A percentile compares a stretch with the other conserved stretches of the same genome.
Conservation (phyloP, 352 stramenopile species). For the Globisporangium rhizosaccharum region DNA sequence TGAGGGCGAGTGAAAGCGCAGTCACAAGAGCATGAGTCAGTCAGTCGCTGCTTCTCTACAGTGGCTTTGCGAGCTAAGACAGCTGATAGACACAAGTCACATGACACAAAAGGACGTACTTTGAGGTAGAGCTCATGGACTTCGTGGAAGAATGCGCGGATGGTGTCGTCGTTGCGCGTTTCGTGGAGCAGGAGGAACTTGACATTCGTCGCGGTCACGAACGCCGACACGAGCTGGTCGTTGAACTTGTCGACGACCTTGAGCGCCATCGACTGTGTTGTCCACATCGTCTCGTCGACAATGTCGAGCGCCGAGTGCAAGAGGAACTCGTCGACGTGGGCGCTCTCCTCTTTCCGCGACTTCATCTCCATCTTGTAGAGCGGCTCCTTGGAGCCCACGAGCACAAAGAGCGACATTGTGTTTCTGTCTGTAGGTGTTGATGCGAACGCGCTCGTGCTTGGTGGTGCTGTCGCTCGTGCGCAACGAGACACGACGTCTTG, state of each 20-base stretch:
- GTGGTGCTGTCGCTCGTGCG: not conserved
- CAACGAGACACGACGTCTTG: too few relatives aligned
- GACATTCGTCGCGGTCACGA: constrained; percentile 93
- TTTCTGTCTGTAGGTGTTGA: not conserved
- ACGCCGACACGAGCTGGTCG: constrained; percentile 95
- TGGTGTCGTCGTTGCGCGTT: constrained; percentile 91
- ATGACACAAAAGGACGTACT: constrained; percentile 31
- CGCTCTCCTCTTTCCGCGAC: constrained; percentile 71
- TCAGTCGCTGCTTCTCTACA: not conserved
- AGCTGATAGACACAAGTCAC: constrained; percentile 3
- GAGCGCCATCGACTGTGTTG: constrained; percentile 90
- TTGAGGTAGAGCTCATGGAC: constrained; percentile 98
- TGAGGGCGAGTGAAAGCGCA: not conserved
- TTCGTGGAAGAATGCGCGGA: constrained; percentile 96
- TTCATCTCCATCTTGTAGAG: constrained; percentile 88
- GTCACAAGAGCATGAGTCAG: not conserved
- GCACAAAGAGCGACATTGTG: constrained; percentile 79
- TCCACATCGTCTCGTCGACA: constrained; percentile 95
- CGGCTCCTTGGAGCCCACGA: constrained; percentile 82
- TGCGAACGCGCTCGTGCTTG: not conserved
- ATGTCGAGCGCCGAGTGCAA: constrained; percentile 97
- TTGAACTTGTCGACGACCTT: constrained; percentile 95
- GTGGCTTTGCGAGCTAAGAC: constrained; percentile 1
- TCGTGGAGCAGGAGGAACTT: constrained; percentile 96
- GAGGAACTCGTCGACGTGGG: constrained; percentile 96